Conservation (phyloP, 768 basidiomycete species). For the Tulasnella sp. region DNA sequence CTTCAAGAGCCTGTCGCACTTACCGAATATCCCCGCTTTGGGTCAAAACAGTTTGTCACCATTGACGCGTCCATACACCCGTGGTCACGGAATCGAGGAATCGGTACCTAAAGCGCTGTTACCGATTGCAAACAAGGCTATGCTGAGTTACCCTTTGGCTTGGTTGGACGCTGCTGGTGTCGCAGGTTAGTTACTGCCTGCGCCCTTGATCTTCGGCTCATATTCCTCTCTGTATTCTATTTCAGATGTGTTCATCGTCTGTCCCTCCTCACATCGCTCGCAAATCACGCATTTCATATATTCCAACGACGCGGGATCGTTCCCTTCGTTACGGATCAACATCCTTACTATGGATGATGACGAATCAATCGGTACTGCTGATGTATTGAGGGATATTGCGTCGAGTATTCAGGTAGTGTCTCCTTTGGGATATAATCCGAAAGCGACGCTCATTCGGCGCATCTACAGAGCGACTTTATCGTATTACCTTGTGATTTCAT, state of each 20-base stretch:
- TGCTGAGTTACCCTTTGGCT: slow-evolving; percentile 67
- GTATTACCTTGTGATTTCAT: slow-evolving; percentile 86
- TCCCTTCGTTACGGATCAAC: slow-evolving; percentile 57
- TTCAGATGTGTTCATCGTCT: slow-evolving; percentile 75
- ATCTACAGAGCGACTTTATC: slow-evolving; percentile 55
- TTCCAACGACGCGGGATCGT: slow-evolving; percentile 48
- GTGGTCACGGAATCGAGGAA: slow-evolving; percentile 44
- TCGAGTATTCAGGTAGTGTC: slow-evolving; percentile 44
- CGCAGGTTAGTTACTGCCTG: slow-evolving; percentile 40
- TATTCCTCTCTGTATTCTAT: neutral
- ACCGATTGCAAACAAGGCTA: slow-evolving; percentile 75
- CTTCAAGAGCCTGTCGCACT: neutral
- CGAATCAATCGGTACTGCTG: slow-evolving; percentile 57
- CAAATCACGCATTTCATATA: slow-evolving; percentile 75
- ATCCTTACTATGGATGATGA: slow-evolving; percentile 70
- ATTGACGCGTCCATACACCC: slow-evolving; percentile 48
- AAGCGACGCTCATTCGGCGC: neutral
- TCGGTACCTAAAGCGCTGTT: slow-evolving; percentile 79
- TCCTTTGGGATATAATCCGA: neutral
- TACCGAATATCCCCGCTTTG: slow-evolving; percentile 20
- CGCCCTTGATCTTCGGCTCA: neutral
- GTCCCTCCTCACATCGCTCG: slow-evolving; percentile 61
- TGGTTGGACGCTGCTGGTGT: slow-evolving; percentile 87
- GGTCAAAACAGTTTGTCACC: slow-evolving; percentile 47
- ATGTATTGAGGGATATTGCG: slow-evolving; percentile 65